phyloP scores from a whole-genome alignment of 257 asterid species.

The Primulina huaijiensis region DNA sequence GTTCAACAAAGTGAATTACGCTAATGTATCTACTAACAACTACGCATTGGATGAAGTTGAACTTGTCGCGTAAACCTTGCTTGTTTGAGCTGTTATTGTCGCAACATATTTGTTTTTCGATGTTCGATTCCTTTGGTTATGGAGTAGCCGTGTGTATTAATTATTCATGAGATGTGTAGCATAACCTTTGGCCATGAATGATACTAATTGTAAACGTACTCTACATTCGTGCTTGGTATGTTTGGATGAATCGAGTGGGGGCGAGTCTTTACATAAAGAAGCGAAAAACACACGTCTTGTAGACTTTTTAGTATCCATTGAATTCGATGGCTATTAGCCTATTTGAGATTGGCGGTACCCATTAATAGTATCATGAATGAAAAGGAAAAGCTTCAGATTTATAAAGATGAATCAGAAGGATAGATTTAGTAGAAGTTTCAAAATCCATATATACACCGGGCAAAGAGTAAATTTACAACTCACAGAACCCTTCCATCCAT shows the following conservation, averaged over 20 bases:
- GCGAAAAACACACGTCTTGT: no score
- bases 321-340: background rate
- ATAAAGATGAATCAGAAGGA: background rate
- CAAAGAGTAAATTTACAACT: constrained; percentile 16
- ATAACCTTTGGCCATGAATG: constrained; percentile 8
- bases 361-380: background rate
- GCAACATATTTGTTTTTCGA: constrained; percentile 25
- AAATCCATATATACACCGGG: background rate
- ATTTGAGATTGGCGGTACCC: no score
- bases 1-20: constrained; percentile 59
- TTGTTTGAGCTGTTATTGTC: constrained; percentile 2
- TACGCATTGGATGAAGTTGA: constrained; percentile 58
- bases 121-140: constrained; percentile 19
- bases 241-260: no score
- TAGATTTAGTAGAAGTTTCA: background rate
- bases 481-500: constrained; percentile 90
- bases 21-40: constrained; percentile 63
- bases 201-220: background rate
- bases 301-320: no score
- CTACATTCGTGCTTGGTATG: background rate
- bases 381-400: background rate
- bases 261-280: no score
- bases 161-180: background rate
- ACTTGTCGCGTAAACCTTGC: constrained; percentile 31
- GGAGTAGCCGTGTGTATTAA: constrained; percentile 17